Conservation (phyloP, 2,329 filamentous ascomycete species). For the Scedosporium aurantiacum region DNA sequence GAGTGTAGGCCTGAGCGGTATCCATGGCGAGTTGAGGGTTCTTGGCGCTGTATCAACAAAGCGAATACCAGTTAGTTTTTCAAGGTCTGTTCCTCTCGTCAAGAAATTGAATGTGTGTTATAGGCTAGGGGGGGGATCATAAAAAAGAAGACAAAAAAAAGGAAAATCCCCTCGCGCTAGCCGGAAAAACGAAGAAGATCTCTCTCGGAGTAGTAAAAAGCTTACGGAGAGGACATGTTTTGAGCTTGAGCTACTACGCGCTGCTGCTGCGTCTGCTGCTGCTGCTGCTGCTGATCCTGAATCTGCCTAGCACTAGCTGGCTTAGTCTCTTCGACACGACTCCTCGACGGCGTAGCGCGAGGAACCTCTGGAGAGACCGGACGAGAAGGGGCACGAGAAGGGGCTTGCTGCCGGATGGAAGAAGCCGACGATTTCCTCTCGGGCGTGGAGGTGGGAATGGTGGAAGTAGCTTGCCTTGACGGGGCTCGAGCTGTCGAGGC, state of each 20-base stretch:
- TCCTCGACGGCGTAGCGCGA: not conserved
- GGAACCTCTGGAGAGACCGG: constrained; percentile 6
- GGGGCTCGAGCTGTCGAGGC: constrained; percentile 41
- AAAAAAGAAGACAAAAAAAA: too few relatives aligned
- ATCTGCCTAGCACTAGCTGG: constrained; percentile 4
- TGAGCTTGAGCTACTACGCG: not conserved
- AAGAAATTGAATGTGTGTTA: too few relatives aligned
- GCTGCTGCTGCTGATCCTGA: not conserved
- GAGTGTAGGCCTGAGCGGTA: constrained; percentile 15
- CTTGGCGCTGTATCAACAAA: constrained; percentile 1
- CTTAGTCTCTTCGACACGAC: not conserved
- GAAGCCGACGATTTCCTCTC: not conserved
- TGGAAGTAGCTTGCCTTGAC: constrained; percentile 18
- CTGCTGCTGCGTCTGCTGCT: not conserved
- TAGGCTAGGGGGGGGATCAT: too few relatives aligned
- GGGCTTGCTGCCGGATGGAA: not conserved
- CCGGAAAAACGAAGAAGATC: not conserved
- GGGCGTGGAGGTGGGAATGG: constrained; percentile 2
- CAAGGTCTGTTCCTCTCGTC: not conserved
- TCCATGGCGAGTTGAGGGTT: constrained; percentile 3
- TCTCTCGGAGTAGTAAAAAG: not conserved
- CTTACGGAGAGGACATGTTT: constrained; percentile 11
- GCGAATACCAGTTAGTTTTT: not conserved
- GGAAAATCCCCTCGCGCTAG: too few relatives aligned
- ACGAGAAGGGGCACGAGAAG: constrained; percentile 1